Evolutionary conservation across 169 alveolate species (phyloP), one percentile per base, ranked within the genome.

Genomic region (Plasmodium blacklocki): DNA sequence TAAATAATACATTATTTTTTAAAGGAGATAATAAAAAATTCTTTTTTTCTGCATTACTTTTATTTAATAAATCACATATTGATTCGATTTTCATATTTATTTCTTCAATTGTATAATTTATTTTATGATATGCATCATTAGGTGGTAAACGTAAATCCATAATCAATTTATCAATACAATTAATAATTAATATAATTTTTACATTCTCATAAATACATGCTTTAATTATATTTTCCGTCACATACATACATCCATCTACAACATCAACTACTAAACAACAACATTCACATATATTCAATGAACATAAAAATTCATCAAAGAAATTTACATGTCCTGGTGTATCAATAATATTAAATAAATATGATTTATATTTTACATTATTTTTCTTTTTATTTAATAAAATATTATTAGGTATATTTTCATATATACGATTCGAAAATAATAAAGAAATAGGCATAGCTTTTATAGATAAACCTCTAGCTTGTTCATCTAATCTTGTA

Each of bases 281-380:
- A 47, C 99, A 99, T 93, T 99, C 99, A 43, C 98, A 96, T 3
- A 98, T 83, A 80, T 99, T 97, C 85, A 97, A 74, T 8, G 99
- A 98, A 43, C 98, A 97, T 18, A 96, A 95, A 43, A 97, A 98
- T 95, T 99, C 99, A 91, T 99, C 99, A 56, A 95, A 89, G 91
- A 98, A 98, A 89, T 98, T 97, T 3, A 98, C 98, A 91, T 99
- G 99, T 11, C 99, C 99, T 3, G 99, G 99, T 0, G 99, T 97
- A 73, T 98, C 99, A 72, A 97, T 94, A 18, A 97, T 83, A 86
- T 98, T 97, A 50, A 98, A 95, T n/a, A 97, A 64, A 58, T 91
- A 94, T 0, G 97, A 93, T 47, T 93, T 93, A 92, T 71, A 88
- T 58, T 89, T 94, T 39, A 75, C 39, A 39, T 58, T 74, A 11